Percentiles rank a stretch among this genome's conserved stretches.
phyloP scores from a whole-genome alignment of 1,139 yeast species.

The Geotrichum australiense region DNA sequence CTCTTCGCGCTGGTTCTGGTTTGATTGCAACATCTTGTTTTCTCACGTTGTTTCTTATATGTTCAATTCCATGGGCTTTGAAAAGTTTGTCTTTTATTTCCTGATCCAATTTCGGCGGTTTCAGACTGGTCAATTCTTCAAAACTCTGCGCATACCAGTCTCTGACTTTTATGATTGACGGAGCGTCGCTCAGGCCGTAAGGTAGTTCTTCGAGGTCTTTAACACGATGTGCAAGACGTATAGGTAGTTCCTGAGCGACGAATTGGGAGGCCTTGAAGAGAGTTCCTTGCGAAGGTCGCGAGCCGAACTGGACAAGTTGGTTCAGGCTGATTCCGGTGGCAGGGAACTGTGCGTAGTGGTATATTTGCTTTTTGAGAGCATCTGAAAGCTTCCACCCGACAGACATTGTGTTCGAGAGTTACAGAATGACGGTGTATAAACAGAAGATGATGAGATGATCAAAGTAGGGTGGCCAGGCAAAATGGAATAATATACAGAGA shows the following conservation, averaged over 20 bases:
- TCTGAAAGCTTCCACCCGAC: constrained; percentile 15
- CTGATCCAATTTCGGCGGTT: constrained; percentile 16
- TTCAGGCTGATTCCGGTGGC: constrained; percentile 80
- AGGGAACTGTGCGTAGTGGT: constrained; percentile 60
- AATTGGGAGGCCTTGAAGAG: constrained; percentile 79
- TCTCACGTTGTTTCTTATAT: constrained; percentile 1
- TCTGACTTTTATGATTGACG: constrained; percentile 67
- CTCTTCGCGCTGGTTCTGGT: constrained; percentile 25
- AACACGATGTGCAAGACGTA: constrained; percentile 77
- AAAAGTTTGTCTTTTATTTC: constrained; percentile 16
- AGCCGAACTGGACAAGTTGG: constrained; percentile 93
- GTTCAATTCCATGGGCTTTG: neutral
- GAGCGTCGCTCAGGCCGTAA: constrained; percentile 62
- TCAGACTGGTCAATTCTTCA: constrained; percentile 59
- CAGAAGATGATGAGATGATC: neutral
- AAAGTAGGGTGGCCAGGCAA: neutral
- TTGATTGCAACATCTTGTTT: constrained; percentile 28
- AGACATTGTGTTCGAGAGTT: constrained; percentile 8
- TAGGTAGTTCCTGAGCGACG: constrained; percentile 81
- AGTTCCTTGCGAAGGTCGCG: constrained; percentile 68
- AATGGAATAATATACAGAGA: neutral
- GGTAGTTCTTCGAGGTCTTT: constrained; percentile 80
- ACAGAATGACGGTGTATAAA: neutral
- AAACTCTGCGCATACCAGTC: constrained; percentile 92
- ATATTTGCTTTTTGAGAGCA: constrained; percentile 34